Evolutionary conservation across 1,139 yeast species (phyloP).

Genomic region (Geotrichum siamense): DNA sequence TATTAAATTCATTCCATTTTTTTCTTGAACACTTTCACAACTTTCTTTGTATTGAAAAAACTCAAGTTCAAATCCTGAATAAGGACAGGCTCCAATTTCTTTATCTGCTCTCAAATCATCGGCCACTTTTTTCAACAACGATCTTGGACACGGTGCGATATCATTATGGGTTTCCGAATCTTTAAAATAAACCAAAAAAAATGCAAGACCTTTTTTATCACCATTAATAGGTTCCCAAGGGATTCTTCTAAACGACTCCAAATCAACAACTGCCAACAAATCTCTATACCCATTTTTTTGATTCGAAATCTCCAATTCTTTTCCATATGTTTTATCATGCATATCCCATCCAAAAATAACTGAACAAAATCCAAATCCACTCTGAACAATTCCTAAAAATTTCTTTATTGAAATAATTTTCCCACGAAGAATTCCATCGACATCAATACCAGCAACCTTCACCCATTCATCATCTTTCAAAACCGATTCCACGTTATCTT

Average conservation of each 20-base stretch:
- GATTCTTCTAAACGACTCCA: conserved; percentile 25
- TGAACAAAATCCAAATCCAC: conserved; percentile 35
- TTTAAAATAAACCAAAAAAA: conserved; percentile 30
- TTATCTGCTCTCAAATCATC: conserved; percentile 20
- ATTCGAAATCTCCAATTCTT: conserved; percentile 29
- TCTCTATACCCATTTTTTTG: conserved; percentile 34
- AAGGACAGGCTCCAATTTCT: conserved; percentile 21
- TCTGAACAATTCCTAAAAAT: conserved; percentile 27
- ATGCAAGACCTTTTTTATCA: conserved; percentile 21
- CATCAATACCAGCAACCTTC: conserved; percentile 36
- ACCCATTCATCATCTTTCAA: conserved; percentile 25
- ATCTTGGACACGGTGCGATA: conserved; percentile 34
- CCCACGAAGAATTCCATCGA: conserved; percentile 36
- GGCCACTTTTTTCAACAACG: conserved; percentile 25
- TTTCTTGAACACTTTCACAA: conserved; percentile 26
- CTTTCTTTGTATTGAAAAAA: conserved; percentile 34
- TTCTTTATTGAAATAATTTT: conserved; percentile 33
- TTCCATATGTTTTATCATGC: conserved; percentile 32
- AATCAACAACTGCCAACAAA: conserved; percentile 30
- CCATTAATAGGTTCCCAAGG: conserved; percentile 31
- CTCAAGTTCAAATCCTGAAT: conserved; percentile 36
- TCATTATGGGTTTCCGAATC: conserved; percentile 27
- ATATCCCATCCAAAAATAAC: conserved; percentile 38
- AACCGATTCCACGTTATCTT: conserved; percentile 8
- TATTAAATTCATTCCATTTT: conserved; percentile 27